Conservation (phyloP, 176 grass and related monocot species). For the Aechmea fasciata region DNA sequence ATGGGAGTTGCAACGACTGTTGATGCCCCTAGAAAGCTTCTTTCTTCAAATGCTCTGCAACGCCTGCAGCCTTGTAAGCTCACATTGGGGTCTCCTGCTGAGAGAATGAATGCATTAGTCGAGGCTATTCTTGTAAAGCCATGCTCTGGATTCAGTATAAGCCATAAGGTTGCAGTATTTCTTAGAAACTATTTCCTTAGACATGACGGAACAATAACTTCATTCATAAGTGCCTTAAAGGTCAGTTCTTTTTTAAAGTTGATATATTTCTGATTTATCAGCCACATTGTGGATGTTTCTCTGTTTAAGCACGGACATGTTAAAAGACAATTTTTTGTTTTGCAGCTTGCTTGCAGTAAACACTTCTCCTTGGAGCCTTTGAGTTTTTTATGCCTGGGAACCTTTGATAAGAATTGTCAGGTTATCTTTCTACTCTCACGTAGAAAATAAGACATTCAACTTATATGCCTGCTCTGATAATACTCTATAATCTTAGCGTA, state of each 20-base stretch:
- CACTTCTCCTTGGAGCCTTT: conserved; percentile 73
- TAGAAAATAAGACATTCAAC: background rate
- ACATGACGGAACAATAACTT: conserved; percentile 83
- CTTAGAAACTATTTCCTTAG: conserved; percentile 89
- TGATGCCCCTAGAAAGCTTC: conserved; percentile 71
- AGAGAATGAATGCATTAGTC: conserved; percentile 84
- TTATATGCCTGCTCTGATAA: background rate
- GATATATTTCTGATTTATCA: conserved; percentile 6
- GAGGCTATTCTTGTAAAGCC: conserved; percentile 71
- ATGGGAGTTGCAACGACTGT: conserved; percentile 77
- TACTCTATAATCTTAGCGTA: conserved; percentile 10
- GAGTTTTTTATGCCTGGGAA: conserved; percentile 71
- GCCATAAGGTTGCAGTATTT: conserved; percentile 62
- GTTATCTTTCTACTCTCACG: conserved; percentile 26
- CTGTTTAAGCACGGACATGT: background rate
- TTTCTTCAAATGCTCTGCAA: conserved; percentile 71
- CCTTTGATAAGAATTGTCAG: conserved; percentile 57
- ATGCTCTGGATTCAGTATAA: conserved; percentile 52
- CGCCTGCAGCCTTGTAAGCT: conserved; percentile 61
- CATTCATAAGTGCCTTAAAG: conserved; percentile 88
- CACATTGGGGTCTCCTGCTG: conserved; percentile 58
- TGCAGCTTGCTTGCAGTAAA: conserved; percentile 81
- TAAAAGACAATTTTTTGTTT: conserved; percentile 5
- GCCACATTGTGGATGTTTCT: conserved; percentile 8
- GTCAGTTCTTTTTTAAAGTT: conserved; percentile 29